Evolutionary conservation across 108 stramenopile genomes (phyloP), one percentile per base, ranked within the genome.

Genomic region (Skeletonema menzelii): DNA sequence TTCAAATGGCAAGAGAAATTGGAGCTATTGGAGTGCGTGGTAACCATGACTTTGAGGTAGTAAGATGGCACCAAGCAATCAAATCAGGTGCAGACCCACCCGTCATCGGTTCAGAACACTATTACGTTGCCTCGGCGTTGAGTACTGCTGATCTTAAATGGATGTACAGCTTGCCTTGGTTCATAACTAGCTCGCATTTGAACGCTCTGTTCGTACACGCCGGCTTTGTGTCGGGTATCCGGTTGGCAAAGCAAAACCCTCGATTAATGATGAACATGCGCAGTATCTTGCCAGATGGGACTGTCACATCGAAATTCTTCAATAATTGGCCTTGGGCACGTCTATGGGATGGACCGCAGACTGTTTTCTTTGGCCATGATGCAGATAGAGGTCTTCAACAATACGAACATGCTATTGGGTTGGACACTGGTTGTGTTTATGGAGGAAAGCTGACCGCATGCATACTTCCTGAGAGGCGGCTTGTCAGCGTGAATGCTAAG

Each of bases 281-380:
- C 14, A 71, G 84, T 11, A 59, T 92, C 2, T 17, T 34, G 35
- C 37, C 34, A 17, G 64, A 66, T 24, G 63, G 27, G 53, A 94
- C 90, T 24, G 94, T 94, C 8, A 96, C 95, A 27, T 95, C 95
- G 6, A 96, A 96, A 61, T 93, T 92, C 65, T 95, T 95, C 65
- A 64, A 59, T 10, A 60, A 19, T 42, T 35, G 40, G 38, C 65
- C 85, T 14, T 89, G 88, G 88, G 88, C 88, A 26, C 65, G 46
- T 14, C 65, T 73, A 12, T 92, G 91, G 91, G 60, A 69, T 14
- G 90, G 90, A 27, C 86, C 87, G 0, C 61, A 88, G 32, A 76
- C 55, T 27, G 89, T 96, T 2, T 85, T 94, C 49, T 97, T 97
- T 82, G 97, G 97, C 5, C 97, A 97, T 74, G 95, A 97, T 81